These are phyloP conservation scores for Plantago coronopus DNA, from an alignment of 305 asterid genomes.

Conservation along the genomic window DNA sequence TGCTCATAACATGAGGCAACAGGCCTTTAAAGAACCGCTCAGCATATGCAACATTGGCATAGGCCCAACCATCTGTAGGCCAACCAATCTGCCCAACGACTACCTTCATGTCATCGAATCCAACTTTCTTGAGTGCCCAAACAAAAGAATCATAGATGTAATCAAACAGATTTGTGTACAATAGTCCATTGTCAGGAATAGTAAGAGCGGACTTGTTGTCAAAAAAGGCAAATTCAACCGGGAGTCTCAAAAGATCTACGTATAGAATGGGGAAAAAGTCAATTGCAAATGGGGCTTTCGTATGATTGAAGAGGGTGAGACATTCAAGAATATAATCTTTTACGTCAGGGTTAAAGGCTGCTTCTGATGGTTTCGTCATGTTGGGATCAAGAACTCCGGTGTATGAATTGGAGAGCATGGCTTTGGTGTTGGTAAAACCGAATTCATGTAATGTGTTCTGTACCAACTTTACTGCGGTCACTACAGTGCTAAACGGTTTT, in stretches of 20 bases:
- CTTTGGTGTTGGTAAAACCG: background rate
- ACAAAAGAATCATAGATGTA: slow-evolving; percentile 29
- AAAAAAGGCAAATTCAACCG: background rate
- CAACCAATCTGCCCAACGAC: slow-evolving; percentile 38
- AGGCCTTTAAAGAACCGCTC: slow-evolving; percentile 30
- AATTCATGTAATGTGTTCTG: background rate
- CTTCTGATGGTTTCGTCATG: background rate
- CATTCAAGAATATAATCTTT: background rate
- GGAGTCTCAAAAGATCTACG: background rate
- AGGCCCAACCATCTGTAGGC: slow-evolving; percentile 47
- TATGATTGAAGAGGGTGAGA: background rate
- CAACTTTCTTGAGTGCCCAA: slow-evolving; percentile 36
- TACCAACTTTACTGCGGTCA: background rate
- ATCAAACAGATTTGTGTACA: slow-evolving; percentile 3
- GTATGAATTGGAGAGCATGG: background rate
- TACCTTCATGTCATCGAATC: slow-evolving; percentile 23
- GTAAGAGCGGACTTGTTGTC: background rate
- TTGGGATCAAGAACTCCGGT: background rate
- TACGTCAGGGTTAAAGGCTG: background rate
- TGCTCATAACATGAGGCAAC: slow-evolving; percentile 26
- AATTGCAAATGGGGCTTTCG: background rate
- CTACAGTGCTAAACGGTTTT: background rate
- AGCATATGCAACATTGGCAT: slow-evolving; percentile 26
- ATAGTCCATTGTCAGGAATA: background rate
- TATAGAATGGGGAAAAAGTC: background rate